Base-by-base conservation (phyloP, 345 rosid species). In the Erysimum cheiranthoides region DNA sequence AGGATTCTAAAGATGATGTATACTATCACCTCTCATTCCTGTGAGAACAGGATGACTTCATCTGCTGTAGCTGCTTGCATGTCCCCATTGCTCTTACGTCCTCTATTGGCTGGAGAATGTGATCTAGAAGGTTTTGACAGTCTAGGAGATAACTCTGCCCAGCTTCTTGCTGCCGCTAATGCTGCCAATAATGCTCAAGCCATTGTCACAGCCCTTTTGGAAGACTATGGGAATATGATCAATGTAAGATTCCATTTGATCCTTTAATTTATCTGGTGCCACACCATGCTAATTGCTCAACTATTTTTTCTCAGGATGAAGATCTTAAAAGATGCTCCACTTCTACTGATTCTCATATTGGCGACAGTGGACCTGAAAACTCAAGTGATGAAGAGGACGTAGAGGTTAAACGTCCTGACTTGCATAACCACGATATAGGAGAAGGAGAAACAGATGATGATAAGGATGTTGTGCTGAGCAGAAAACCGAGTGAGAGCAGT, bases 21-120 rank as follows among this genome's bases (percentile, higher is more conserved):
- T 79, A 84, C 87, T 39, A 81, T 95, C 27, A 81, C 98, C 31
- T 87, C 92, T 75, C 86, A 89, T 84, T 80, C 96, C 73, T 78
- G 74, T 73, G 97, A 92, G 77, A 95, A 95, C 80, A 82, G 99
- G 77, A 95, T 92, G 98, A 87, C 84, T 76, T 78, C 97, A 78
- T 92, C 99, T 71, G 99, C 99, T 53, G 98, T 95, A 66, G 98
- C 98, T 76, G 97, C 99, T 71, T 95, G 99, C 90, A 95, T 92
- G 99, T 96, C 99, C 49, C 98, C 99, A 54, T 86, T 95, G 83
- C 91, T 95, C 30, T 73, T 95, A 79, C 98, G 96, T 49, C 98
- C 99, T 79, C 72, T 95, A 51, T 79, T 95, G 78, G 99, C 96
- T 27, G 98, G 97, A 82, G 97, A 92, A 88, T 95, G 98, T 76